phyloP scores from a whole-genome alignment of 169 alveolate genomes.

The Eimeria mitis region DNA sequence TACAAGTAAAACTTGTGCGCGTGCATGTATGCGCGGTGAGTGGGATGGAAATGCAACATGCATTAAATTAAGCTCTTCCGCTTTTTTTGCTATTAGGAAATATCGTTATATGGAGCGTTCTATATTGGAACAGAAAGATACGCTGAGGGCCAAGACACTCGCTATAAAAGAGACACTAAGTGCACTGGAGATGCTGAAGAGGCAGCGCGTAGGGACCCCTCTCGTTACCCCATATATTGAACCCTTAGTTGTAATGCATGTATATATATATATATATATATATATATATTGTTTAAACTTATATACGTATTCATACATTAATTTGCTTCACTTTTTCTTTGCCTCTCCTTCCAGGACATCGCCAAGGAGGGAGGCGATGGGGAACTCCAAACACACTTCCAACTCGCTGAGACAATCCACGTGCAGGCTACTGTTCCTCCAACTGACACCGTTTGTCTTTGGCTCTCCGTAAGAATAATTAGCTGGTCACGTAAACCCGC shows the following conservation, averaged over 20 bases:
- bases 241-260: neutral
- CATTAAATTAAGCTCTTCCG: neutral
- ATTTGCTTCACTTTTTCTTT: neutral
- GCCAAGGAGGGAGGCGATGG: constrained; percentile 64
- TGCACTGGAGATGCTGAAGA: constrained; percentile 31
- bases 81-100: constrained; percentile 8
- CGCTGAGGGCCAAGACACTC: constrained; percentile 47
- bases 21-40: no score
- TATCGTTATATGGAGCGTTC: constrained; percentile 57
- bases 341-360: neutral
- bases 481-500: neutral
- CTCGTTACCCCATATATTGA: no score
- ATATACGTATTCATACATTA: neutral
- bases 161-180: constrained; percentile 41
- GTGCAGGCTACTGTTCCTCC: constrained; percentile 91
- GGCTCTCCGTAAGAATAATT: constrained; percentile 91
- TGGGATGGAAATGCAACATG: neutral
- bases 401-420: constrained; percentile 90
- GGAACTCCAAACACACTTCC: constrained; percentile 63
- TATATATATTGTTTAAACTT: no score
- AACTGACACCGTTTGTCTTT: constrained; percentile 89
- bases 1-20: neutral
- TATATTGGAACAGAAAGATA: constrained; percentile 27
- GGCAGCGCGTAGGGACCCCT: constrained; percentile 21
- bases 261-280: neutral